These are phyloP conservation scores for Gynostemma pentaphyllum DNA, from an alignment of 306 rosid genomes.

Conservation along the genomic window DNA sequence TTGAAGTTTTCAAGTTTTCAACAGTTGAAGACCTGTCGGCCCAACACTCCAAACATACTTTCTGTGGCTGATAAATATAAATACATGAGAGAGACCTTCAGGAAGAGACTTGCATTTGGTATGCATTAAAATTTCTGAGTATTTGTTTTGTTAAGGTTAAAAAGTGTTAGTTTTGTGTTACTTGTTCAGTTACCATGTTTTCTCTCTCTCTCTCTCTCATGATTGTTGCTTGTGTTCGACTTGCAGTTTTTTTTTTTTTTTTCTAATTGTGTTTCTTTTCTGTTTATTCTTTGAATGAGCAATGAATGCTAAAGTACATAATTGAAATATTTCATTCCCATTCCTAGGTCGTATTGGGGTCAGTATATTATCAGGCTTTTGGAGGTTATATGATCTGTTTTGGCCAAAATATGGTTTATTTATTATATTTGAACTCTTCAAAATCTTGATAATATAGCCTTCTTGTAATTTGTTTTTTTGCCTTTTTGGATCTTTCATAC, in stretches of 20 bases:
- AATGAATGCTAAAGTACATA: background rate
- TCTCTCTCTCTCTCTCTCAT: background rate
- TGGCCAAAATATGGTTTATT: background rate
- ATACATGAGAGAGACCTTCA: conserved; percentile 81
- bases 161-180: background rate
- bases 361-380: background rate
- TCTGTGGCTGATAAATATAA: conserved; percentile 76
- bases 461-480: no score
- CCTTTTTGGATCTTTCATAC: no score
- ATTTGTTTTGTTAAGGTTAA: no score
- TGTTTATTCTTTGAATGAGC: background rate
- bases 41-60: conserved; percentile 59
- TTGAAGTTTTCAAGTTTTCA: conserved; percentile 58
- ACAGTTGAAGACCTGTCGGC: conserved; percentile 53
- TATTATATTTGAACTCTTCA: no score
- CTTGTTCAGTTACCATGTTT: background rate
- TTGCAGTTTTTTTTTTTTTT: background rate
- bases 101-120: conserved; percentile 86
- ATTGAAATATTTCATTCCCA: background rate
- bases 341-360: background rate
- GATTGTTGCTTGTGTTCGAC: background rate
- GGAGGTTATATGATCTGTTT: background rate
- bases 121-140: conserved; percentile 11
- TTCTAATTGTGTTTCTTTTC: background rate
- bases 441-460: background rate